Percentiles rank a stretch among this genome's conserved stretches.
These are phyloP conservation scores for Pythium volutum DNA, from an alignment of 352 stramenopile species.

Conservation along the genomic window DNA sequence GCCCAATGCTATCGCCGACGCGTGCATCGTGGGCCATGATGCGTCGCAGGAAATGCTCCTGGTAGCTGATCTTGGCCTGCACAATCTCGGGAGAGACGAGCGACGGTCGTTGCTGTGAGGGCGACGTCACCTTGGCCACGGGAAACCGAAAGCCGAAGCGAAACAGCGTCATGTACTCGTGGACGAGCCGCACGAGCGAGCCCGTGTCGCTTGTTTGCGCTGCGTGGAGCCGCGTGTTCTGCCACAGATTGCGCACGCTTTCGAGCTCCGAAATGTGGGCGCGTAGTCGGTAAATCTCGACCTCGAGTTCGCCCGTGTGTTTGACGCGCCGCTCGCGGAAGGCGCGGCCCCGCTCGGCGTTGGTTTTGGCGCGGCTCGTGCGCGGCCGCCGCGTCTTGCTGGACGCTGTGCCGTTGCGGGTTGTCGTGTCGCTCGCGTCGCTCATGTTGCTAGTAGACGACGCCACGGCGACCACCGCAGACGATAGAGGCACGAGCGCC, in stretches of 20 bases:
- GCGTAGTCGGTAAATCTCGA: constrained; percentile 22
- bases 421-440: neutral
- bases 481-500: too few relatives aligned
- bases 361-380: constrained; percentile 18
- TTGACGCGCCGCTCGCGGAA: constrained; percentile 22
- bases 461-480: neutral
- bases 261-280: constrained; percentile 19
- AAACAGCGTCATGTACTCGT: constrained; percentile 23
- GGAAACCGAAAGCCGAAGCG: constrained; percentile 15
- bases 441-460: too few relatives aligned
- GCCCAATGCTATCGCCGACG: constrained; percentile 15
- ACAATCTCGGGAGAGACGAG: constrained; percentile 20
- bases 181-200: constrained; percentile 18
- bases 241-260: constrained; percentile 21
- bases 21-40: constrained; percentile 14
- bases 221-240: constrained; percentile 17
- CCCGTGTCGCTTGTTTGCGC: constrained; percentile 20
- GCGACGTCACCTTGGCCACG: neutral
- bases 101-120: neutral
- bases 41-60: constrained; percentile 24
- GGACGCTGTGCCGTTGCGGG: neutral
- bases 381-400: neutral
- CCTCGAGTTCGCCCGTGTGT: constrained; percentile 20
- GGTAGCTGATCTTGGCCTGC: constrained; percentile 20
- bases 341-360: constrained; percentile 25